Percentiles rank a stretch among this genome's conserved stretches.
These are phyloP conservation scores for Cnidoscolus chayamansa DNA, from an alignment of 441 rosid species.

Conservation along the genomic window DNA sequence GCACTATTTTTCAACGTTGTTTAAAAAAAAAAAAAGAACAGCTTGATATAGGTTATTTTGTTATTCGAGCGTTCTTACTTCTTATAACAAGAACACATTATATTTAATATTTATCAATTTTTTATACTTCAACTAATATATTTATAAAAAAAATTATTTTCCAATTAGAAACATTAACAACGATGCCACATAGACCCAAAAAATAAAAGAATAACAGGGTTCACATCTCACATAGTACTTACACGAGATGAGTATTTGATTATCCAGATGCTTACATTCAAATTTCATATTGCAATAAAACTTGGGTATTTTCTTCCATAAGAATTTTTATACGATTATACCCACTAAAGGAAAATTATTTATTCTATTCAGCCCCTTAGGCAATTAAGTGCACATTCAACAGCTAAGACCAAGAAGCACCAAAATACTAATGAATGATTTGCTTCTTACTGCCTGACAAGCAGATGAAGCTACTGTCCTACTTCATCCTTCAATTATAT, in stretches of 20 bases:
- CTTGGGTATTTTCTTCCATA: not conserved
- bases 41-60: too few species aligned
- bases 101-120: too few species aligned
- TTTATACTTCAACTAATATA: too few species aligned
- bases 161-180: too few species aligned
- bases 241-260: not conserved
- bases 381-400: not conserved
- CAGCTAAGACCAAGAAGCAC: not conserved
- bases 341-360: not conserved
- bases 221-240: not conserved
- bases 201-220: not conserved
- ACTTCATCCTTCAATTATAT: not conserved
- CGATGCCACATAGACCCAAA: not conserved
- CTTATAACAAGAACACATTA: too few species aligned
- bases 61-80: too few species aligned
- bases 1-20: too few species aligned
- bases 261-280: not conserved
- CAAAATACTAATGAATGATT: not conserved
- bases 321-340: not conserved
- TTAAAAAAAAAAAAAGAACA: too few species aligned
- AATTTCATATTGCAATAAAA: slow-evolving; percentile 3
- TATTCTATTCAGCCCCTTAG: not conserved
- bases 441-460: not conserved
- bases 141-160: too few species aligned
- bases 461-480: not conserved